These are phyloP conservation scores for Podospora anserina DNA, from an alignment of 495 filamentous ascomycete species.

Conservation along the genomic window DNA sequence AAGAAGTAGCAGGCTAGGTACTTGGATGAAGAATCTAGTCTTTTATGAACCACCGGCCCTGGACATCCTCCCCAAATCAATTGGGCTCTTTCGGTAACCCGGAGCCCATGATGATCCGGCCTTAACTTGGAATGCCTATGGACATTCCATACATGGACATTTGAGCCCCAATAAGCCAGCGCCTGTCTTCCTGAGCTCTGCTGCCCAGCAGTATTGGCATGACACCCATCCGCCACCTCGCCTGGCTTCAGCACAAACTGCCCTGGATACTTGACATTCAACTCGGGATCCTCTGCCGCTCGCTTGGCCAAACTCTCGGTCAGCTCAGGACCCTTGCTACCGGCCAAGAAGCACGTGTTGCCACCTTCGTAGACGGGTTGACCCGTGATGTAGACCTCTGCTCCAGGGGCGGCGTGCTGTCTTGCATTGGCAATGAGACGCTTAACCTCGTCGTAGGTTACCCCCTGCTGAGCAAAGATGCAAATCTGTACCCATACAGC, in stretches of 20 bases:
- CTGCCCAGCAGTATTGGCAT: conserved; percentile 31
- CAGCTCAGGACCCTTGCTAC: conserved; percentile 22
- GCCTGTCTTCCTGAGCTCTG: conserved; percentile 28
- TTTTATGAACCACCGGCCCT: too few relatives aligned
- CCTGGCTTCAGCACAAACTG: conserved; percentile 27
- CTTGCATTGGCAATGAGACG: conserved; percentile 30
- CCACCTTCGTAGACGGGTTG: conserved; percentile 32
- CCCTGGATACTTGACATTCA: conserved; percentile 29
- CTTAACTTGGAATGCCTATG: background rate
- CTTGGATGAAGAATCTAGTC: too few relatives aligned
- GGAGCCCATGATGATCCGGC: too few relatives aligned
- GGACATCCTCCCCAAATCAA: too few relatives aligned
- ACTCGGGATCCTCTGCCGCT: conserved; percentile 21
- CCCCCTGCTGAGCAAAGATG: conserved; percentile 31
- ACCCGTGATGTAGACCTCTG: conserved; percentile 31
- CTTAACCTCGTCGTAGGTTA: conserved; percentile 30
- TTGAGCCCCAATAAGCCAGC: conserved; percentile 30
- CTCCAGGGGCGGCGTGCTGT: conserved; percentile 27
- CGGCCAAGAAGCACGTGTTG: conserved; percentile 27
- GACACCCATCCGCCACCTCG: conserved; percentile 31
- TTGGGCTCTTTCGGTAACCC: too few relatives aligned
- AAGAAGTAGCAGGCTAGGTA: too few relatives aligned
- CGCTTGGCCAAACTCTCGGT: conserved; percentile 28
- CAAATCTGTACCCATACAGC: conserved; percentile 28
- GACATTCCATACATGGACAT: background rate